Base-by-base conservation (phyloP, 2,329 filamentous ascomycete genomes). In the Onygenales sp. region DNA sequence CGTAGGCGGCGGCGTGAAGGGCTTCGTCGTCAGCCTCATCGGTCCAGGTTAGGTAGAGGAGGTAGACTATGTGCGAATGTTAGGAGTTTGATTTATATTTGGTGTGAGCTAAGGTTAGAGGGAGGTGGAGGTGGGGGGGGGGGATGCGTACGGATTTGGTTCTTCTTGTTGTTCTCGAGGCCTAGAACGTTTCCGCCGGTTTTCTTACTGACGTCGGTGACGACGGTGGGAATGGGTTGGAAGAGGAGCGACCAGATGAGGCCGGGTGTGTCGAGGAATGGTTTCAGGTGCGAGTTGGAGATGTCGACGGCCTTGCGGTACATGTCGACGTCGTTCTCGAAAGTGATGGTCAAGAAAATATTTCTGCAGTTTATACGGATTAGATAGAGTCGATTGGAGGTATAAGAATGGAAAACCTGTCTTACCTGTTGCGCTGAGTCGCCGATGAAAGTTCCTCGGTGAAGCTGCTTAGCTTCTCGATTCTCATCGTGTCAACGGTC, bases 171-270 rank as follows among this genome's bases (percentile, higher is more conserved):
- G 21, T 49, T 52, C 39, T 71, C 64, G 17, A 70, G 53, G 13
- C 61, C 61, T 6, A 67, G 58, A 2, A 67, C 54, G 42, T 66
- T 68, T 33, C 71, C 70, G 4, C 56, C 55, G 7, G 63, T 61
- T 53, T 69, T 67, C 17, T 65, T 56, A 6, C 62, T 56, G 6
- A 67, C 64, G 53, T 68, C 60, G 34, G 64, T 62, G 3, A 61
- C 60, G 3, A 68, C 56, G 6, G 56, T 33, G 0, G 71, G 70
- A 33, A 77, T 65, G 11, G 67, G 70, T 54, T 77, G 73, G 47
- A 69, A 69, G 17, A 61, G 49, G 14, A 42, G 49, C 8, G 17
- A 31, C 9, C 32, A n/a, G 32, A 49, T 27, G 9, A 49, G 34
- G 17, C 34, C 34, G 14, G 42, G 42, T 9, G 46, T 49, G 36